Evolutionary conservation across 1,139 yeast genomes (phyloP), one percentile per base, ranked within the genome.

Genomic region (Sugiyamaella novakii): DNA sequence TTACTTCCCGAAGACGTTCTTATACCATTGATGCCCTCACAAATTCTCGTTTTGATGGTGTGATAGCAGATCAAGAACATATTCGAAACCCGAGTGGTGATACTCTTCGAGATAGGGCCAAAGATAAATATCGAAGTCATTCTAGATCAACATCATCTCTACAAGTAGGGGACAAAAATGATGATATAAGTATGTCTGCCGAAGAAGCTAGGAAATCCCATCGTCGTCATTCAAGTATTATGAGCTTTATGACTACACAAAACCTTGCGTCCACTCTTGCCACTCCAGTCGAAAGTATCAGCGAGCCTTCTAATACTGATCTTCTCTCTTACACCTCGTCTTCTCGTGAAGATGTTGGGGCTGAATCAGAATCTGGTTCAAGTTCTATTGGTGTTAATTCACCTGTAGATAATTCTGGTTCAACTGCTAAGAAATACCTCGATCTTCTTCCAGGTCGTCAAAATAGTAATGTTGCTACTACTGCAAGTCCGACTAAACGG

Each of bases 161-260:
- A 5, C 45, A 42, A 7, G n/a, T 51, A 12, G 24, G 35, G 24
- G 47, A 39, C n/a, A 29, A 46, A 27, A 38, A 27, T 15, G 41
- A 37, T 31, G 47, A 42, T 35, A 38, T 47, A 1, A 38, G 31
- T 22, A 37, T 42, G 8, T 34, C 50, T 3, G 43, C 51, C 7
- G 49, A 47, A 4, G 54, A 51, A 11, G 52, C 30, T 2, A 37
- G 54, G 22, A 52, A 47, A 38, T 44, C 48, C 5, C 59, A 56
- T 34, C 52, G 59, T 4, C 51, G 59, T 15, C 59, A 56, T 35
- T 56, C 59, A 2, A 49, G 55, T 29, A 54, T 56, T 5, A 30
- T 56, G 53, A 53, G 57, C 7, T 50, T 54, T 36, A 34, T 52
- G 47, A 29, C 43, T 25, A 29, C 43, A 5, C 43, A 19, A 11